Evolutionary conservation across 177 flowering plant species (phyloP).

Genomic region (Vitis hybrid): DNA sequence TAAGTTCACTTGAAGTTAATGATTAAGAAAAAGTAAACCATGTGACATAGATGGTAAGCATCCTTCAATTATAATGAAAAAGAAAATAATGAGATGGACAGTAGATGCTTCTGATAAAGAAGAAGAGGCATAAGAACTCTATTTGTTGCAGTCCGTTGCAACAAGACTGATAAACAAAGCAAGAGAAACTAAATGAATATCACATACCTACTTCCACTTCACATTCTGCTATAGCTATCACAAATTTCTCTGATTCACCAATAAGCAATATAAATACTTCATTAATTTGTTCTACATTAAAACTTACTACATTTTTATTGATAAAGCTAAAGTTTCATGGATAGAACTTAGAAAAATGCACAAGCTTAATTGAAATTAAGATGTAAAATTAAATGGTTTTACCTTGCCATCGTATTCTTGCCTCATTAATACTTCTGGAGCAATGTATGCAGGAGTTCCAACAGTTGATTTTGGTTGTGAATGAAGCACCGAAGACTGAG

Average conservation of each 20-base stretch:
- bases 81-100: no score
- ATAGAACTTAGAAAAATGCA: neutral
- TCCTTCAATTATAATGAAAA: no score
- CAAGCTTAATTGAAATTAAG: neutral
- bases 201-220: neutral
- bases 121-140: no score
- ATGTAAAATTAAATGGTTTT: constrained; percentile 1
- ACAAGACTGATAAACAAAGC: no score
- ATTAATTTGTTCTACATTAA: neutral
- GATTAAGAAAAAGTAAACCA: no score
- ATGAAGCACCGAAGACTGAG: constrained; percentile 64
- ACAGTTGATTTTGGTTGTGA: constrained; percentile 76
- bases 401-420: constrained; percentile 69
- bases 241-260: neutral
- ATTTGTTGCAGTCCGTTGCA: no score
- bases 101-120: no score
- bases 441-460: constrained; percentile 75
- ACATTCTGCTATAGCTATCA: neutral
- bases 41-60: no score
- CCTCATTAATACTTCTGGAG: constrained; percentile 47
- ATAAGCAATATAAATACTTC: neutral
- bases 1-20: no score
- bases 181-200: neutral
- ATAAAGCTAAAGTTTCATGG: neutral
- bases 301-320: neutral